Evolutionary conservation across 192 early-diverging fungal species (phyloP), one percentile per base, ranked within the genome.

Genomic region (Geosiphon pyriformis): DNA sequence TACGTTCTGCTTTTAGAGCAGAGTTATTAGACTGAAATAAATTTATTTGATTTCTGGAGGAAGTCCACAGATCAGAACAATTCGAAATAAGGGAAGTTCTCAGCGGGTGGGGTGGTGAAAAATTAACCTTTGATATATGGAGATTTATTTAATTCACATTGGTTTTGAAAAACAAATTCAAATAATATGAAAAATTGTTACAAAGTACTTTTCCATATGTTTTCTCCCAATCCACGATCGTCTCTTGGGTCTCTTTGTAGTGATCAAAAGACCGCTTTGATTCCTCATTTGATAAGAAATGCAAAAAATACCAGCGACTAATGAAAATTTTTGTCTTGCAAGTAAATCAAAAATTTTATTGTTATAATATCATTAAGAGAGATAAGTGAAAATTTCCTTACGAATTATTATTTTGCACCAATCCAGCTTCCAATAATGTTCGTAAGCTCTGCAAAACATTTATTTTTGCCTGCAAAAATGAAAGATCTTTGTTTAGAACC

Each of bases 401-500:
- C 69, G 65, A 64, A 54, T 80, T 73, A 3, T 76, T 65, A 30
- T 73, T 72, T 4, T 76, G 75, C 31, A 72, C 70, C 17, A 88
- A 60, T 26, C 84, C 77, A 15, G 80, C 78, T 31, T 80, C 71
- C 27, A 88, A 60, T 47, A 86, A 87, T 15, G 76, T 77, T 17
- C 64, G 71, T 20, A 88, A 74, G 72, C 87, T 85, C 2, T 76
- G 70, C 15, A 88, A 60, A 29, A 87, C 77, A 20, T 83, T 84
- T 27, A 84, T 67, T 56, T 85, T 80, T n/a, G 74, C 73, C 75
- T 83, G 61, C n/a, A n/a, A n/a, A n/a, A n/a, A n/a, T n/a, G n/a
- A n/a, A n/a, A n/a, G n/a, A n/a, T n/a, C n/a, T n/a, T n/a, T n/a
- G n/a, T n/a, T n/a, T n/a, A n/a, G n/a, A n/a, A n/a, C n/a, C n/a